Percentiles rank a stretch among this genome's conserved stretches.
Evolutionary conservation across 2,329 filamentous ascomycete species (phyloP).

Genomic region (Sordariomycetes sp.): DNA sequence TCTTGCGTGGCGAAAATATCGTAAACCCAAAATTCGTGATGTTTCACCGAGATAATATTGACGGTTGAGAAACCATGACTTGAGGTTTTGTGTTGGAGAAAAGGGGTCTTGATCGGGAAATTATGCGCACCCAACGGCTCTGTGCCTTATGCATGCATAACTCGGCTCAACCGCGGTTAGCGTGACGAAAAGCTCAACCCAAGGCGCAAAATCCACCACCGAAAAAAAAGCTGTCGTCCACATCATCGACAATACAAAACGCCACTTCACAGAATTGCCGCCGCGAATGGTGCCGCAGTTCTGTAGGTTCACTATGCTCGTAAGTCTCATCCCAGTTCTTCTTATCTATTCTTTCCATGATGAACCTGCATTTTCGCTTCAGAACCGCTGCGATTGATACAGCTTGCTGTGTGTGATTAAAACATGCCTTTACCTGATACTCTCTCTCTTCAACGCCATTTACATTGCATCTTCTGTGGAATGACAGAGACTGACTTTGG

Average conservation of each 20-base stretch:
- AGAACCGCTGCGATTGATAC: constrained; percentile 43
- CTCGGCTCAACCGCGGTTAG: no score
- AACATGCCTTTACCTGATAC: constrained; percentile 29
- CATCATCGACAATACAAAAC: neutral
- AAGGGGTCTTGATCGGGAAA: no score
- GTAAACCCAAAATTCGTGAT: no score
- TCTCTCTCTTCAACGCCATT: constrained; percentile 4
- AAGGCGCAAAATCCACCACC: no score
- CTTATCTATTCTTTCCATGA: constrained; percentile 18
- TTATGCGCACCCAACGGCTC: neutral
- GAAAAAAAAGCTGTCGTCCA: no score
- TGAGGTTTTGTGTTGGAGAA: no score
- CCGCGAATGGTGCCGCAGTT: constrained; percentile 1
- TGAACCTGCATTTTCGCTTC: constrained; percentile 34
- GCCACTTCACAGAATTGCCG: neutral
- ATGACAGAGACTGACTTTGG: constrained; percentile 5
- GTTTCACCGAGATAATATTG: no score
- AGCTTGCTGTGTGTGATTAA: constrained; percentile 33
- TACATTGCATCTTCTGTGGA: constrained; percentile 3
- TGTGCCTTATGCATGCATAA: no score
- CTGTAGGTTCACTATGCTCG: constrained; percentile 22
- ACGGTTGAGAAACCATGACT: no score
- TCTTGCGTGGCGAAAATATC: no score
- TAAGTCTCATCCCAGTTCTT: constrained; percentile 17
- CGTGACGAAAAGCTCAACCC: neutral